A percentile compares a stretch with the other conserved stretches of the same genome.
phyloP scores from a whole-genome alignment of 208 protist genomes.

The Naegleria gruberi region DNA sequence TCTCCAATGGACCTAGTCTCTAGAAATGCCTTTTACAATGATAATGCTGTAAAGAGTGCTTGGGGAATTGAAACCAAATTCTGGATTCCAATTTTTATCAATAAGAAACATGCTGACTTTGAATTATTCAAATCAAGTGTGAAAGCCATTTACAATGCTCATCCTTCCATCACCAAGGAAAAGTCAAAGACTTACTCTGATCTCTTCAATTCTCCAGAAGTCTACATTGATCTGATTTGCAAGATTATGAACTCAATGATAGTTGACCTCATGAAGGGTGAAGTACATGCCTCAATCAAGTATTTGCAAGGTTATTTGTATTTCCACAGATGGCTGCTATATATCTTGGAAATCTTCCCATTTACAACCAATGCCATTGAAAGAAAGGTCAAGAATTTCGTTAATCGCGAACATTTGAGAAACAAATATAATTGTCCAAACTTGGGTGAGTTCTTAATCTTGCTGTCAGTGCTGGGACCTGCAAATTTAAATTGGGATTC shows the following conservation, averaged over 20 bases:
- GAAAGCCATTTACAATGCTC: conserved; percentile 7
- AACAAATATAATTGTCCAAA: neutral
- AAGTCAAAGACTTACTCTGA: neutral
- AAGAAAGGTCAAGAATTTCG: neutral
- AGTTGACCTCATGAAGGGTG: conserved; percentile 25
- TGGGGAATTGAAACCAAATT: conserved; percentile 29
- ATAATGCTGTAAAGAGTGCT: too few relatives aligned
- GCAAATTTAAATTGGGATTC: neutral
- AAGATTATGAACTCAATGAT: conserved; percentile 31
- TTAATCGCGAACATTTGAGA: neutral
- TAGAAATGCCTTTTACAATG: conserved; percentile 20
- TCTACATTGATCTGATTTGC: neutral
- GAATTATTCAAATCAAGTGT: neutral
- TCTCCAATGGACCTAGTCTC: conserved; percentile 12
- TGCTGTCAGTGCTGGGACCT: conserved; percentile 26
- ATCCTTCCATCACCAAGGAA: too few relatives aligned
- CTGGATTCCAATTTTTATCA: conserved; percentile 33
- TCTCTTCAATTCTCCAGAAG: neutral
- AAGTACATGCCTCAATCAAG: conserved; percentile 22
- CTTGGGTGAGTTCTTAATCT: conserved; percentile 19
- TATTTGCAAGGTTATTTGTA: conserved; percentile 20
- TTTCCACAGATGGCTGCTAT: conserved; percentile 20
- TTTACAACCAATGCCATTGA: neutral
- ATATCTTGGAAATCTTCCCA: neutral
- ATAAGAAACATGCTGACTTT: conserved; percentile 21